phyloP scores from a whole-genome alignment of 1,284 basidiomycete genomes.

The Sporisorium graminicola region DNA sequence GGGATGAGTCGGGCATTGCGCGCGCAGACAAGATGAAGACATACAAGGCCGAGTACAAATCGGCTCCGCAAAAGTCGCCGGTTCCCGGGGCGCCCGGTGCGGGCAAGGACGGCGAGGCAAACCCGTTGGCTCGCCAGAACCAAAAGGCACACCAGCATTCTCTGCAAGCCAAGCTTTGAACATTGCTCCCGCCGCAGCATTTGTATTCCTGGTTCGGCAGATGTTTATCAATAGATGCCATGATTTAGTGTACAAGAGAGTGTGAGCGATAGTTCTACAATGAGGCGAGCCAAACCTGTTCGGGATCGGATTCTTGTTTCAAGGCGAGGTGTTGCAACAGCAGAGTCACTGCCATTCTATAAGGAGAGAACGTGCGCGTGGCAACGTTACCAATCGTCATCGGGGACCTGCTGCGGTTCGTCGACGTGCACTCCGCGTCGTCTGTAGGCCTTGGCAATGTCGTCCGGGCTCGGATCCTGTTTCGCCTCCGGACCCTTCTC shows the following conservation, averaged over 20 bases:
- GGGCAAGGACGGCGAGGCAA: conserved; percentile 55
- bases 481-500: conserved; percentile 35
- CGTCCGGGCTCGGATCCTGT: conserved; percentile 39
- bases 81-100: conserved; percentile 44
- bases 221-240: conserved; percentile 24
- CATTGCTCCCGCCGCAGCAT: conserved; percentile 9
- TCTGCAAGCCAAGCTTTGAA: conserved; percentile 43
- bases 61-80: conserved; percentile 63
- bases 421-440: conserved; percentile 21
- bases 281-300: neutral
- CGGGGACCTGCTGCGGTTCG: neutral
- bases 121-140: conserved; percentile 47
- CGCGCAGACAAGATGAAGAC: conserved; percentile 58
- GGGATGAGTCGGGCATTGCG: conserved; percentile 67
- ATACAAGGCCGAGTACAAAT: conserved; percentile 62
- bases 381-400: conserved; percentile 33
- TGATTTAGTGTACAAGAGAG: conserved; percentile 15
- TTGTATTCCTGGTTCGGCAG: conserved; percentile 8
- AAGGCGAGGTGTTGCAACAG: neutral
- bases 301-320: neutral
- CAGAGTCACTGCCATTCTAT: neutral
- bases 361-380: neutral
- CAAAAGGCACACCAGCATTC: conserved; percentile 23
- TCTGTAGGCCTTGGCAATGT: conserved; percentile 23
- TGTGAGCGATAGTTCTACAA: neutral